phyloP scores from a whole-genome alignment of 345 rosid genomes.

The Camelina sativa region DNA sequence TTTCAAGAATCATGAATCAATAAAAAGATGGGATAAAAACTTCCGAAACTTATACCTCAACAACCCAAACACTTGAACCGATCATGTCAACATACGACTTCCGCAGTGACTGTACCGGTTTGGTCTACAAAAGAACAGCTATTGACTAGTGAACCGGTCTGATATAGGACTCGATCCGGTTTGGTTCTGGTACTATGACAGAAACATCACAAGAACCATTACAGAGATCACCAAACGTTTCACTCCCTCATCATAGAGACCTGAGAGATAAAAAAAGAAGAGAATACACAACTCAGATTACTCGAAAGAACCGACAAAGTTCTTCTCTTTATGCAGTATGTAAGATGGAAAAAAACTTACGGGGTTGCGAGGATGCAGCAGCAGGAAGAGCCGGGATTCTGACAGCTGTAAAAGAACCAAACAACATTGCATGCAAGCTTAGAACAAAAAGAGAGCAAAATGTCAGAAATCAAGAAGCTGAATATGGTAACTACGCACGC shows the following conservation, averaged over 20 bases:
- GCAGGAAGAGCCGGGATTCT: slow-evolving; percentile 96
- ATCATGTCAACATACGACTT: slow-evolving; percentile 28
- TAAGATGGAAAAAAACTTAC: slow-evolving; percentile 47
- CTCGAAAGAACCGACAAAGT: neutral
- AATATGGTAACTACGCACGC: slow-evolving; percentile 49
- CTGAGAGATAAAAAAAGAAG: slow-evolving; percentile 46
- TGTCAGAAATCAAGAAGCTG: neutral
- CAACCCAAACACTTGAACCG: slow-evolving; percentile 33
- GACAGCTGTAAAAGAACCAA: slow-evolving; percentile 55
- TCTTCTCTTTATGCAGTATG: neutral
- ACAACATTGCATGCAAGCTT: neutral
- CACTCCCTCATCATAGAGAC: slow-evolving; percentile 50
- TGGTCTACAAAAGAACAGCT: slow-evolving; percentile 34
- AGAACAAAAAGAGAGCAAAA: neutral
- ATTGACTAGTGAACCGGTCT: slow-evolving; percentile 41
- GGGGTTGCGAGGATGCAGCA: slow-evolving; percentile 73
- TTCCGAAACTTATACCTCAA: slow-evolving; percentile 41
- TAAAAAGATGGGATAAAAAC: slow-evolving; percentile 30
- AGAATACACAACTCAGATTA: neutral
- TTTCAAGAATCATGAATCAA: slow-evolving; percentile 42
- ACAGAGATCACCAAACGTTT: slow-evolving; percentile 44
- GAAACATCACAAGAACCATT: slow-evolving; percentile 46
- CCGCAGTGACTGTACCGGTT: slow-evolving; percentile 30
- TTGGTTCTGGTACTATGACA: slow-evolving; percentile 31
- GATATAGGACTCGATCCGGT: slow-evolving; percentile 24